Evolutionary conservation across 192 early-diverging fungal species (phyloP).

Genomic region (Coemansia sp.): DNA sequence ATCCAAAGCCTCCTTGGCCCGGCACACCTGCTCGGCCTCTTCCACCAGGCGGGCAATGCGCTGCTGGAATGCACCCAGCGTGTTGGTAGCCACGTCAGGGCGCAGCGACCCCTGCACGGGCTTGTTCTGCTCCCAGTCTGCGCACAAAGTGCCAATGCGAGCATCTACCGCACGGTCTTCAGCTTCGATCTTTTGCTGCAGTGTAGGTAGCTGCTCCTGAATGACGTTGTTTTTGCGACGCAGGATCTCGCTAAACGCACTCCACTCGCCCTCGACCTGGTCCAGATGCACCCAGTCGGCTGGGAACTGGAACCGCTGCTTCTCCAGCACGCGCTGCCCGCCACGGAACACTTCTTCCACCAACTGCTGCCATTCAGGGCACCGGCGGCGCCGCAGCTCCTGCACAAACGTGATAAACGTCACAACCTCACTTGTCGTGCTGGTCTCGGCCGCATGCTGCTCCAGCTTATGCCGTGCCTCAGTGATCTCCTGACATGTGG

Average conservation of each 20-base stretch:
- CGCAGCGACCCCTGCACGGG: constrained; percentile 91
- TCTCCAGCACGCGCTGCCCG: constrained; percentile 89
- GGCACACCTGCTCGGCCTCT: constrained; percentile 80
- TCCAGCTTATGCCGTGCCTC: constrained; percentile 84
- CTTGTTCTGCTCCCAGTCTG: constrained; percentile 94
- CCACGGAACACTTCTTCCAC: constrained; percentile 81
- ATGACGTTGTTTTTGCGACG: constrained; percentile 86
- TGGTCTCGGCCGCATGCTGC: constrained; percentile 78
- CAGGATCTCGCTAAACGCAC: constrained; percentile 93
- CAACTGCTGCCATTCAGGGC: constrained; percentile 72
- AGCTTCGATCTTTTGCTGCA: constrained; percentile 92
- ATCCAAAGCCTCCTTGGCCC: constrained; percentile 92
- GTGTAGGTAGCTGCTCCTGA: constrained; percentile 88
- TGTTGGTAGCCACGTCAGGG: constrained; percentile 79
- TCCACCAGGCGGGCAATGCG: constrained; percentile 77
- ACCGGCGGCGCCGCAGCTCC: constrained; percentile 85
- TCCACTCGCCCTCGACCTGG: constrained; percentile 96
- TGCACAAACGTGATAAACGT: constrained; percentile 94
- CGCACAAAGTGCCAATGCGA: constrained; percentile 75
- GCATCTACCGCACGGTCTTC: constrained; percentile 87
- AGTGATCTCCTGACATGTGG: constrained; percentile 71
- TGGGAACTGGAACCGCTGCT: constrained; percentile 93
- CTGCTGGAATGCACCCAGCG: constrained; percentile 80
- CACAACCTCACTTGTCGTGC: constrained; percentile 86
- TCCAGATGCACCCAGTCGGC: constrained; percentile 93